Evolutionary conservation across 1,284 basidiomycete species (phyloP).

Genomic region (Ustilago hordei): DNA sequence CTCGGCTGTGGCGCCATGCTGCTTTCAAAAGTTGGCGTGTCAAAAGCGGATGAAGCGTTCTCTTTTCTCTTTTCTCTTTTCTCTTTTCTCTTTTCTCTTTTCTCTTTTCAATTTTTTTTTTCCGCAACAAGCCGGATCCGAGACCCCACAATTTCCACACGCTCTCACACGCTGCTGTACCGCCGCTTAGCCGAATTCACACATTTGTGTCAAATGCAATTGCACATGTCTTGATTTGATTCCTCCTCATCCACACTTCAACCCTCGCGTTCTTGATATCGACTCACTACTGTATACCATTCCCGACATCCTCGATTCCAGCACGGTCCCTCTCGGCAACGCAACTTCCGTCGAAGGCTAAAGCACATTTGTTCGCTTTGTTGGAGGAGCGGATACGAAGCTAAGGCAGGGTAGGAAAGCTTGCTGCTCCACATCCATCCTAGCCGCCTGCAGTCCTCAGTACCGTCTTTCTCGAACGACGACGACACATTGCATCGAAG

Average conservation of each 20-base stretch:
- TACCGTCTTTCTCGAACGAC: neutral
- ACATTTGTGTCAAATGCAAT: neutral
- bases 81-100: too few species aligned
- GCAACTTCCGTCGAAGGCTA: neutral
- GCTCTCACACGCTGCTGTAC: constrained; percentile 1
- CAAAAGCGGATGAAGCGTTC: constrained; percentile 23
- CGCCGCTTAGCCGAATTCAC: neutral
- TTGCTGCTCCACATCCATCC: constrained; percentile 4
- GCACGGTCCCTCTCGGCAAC: neutral
- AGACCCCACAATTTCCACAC: constrained; percentile 28
- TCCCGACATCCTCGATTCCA: neutral
- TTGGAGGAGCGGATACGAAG: neutral
- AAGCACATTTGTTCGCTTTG: neutral
- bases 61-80: constrained; percentile 1
- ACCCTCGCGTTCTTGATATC: neutral
- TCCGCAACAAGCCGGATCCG: constrained; percentile 17
- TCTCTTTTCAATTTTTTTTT: too few species aligned
- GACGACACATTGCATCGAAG: neutral
- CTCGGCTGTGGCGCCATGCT: neutral
- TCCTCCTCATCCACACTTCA: neutral
- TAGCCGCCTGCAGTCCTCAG: neutral
- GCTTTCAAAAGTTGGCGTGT: constrained; percentile 17
- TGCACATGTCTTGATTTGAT: neutral
- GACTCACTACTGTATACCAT: neutral
- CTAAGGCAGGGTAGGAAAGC: neutral